Evolutionary conservation across 2,329 filamentous ascomycete species (phyloP), one percentile per base, ranked within the genome.

Genomic region (Hymenoscyphus linearis): DNA sequence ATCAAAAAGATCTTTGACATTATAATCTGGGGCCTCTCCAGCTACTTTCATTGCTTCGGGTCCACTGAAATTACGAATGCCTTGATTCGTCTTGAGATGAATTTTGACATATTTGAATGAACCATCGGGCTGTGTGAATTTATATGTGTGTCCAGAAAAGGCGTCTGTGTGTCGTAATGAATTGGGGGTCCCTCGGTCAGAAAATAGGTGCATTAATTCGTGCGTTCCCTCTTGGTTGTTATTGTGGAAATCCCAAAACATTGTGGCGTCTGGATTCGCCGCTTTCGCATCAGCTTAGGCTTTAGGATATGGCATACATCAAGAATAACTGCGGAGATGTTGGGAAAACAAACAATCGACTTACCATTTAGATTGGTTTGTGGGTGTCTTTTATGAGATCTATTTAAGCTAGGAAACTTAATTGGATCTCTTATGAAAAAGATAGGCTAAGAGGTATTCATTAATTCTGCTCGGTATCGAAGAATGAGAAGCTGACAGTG

Each of bases 391-490:
- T 91, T 91, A 75, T 91, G 88, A 1, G 87, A 88, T 76, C 89
- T 87, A 64, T 89, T 90, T 74, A 90, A 86, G 69, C 85, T 76
- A 31, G 88, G 87, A 75, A 90, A 91, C 72, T 91, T 90, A 69
- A 82, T 80, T 1, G 88, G 86, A 67, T 91, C 88, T 40, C 88
- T 80, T 25, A 91, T 69, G 78, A 91, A 91, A 79, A 92, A 92
- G 25, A 91, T 80, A 1, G 88, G 88, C 64, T 69, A 16, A 35
- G 16, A 27, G 44, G n/a, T 47, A 61, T 66, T 13, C 66, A 35
- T 55, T 14, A 22, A 9, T 4, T 9, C 18, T 31, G 12, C 22
- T 9, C n/a, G 50, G n/a, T 27, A 14, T 16, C 9, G 6, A 31
- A 36, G 31, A 55, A n/a, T 16, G 31, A 26, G 26, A 25, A n/a